Conservation (phyloP, 2,329 filamentous ascomycete species). For the Xylaria sp. region DNA sequence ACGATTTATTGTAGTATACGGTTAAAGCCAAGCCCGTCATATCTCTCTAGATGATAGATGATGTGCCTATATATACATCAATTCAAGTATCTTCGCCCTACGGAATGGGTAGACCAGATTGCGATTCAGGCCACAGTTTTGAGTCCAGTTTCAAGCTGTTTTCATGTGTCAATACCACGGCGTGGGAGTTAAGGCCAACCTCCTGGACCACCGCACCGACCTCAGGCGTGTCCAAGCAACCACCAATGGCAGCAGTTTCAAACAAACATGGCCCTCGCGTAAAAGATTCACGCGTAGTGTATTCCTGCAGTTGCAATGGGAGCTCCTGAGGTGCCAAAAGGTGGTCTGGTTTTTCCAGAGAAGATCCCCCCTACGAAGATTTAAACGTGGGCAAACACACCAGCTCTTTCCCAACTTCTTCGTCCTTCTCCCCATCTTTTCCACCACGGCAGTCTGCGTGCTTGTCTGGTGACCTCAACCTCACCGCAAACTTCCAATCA, state of each 20-base stretch:
- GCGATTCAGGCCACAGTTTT: too few relatives aligned
- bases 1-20: neutral
- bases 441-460: neutral
- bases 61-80: neutral
- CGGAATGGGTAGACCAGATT: too few relatives aligned
- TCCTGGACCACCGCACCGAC: too few relatives aligned
- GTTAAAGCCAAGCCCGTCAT: neutral
- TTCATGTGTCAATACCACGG: too few relatives aligned
- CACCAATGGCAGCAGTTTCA: too few relatives aligned
- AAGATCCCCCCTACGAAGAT: neutral
- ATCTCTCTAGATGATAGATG: neutral
- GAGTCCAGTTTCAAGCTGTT: too few relatives aligned
- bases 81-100: neutral
- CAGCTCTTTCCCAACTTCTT: constrained; percentile 2
- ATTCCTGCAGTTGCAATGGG: too few relatives aligned
- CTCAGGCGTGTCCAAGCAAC: too few relatives aligned
- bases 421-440: neutral
- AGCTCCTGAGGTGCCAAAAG: neutral
- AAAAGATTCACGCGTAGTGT: too few relatives aligned
- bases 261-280: too few relatives aligned
- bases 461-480: neutral
- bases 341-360: neutral
- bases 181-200: too few relatives aligned
- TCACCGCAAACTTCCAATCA: neutral
- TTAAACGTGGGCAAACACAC: constrained; percentile 7